phyloP scores from a whole-genome alignment of 108 stramenopile genomes.

The Discostella stelligeroides region DNA sequence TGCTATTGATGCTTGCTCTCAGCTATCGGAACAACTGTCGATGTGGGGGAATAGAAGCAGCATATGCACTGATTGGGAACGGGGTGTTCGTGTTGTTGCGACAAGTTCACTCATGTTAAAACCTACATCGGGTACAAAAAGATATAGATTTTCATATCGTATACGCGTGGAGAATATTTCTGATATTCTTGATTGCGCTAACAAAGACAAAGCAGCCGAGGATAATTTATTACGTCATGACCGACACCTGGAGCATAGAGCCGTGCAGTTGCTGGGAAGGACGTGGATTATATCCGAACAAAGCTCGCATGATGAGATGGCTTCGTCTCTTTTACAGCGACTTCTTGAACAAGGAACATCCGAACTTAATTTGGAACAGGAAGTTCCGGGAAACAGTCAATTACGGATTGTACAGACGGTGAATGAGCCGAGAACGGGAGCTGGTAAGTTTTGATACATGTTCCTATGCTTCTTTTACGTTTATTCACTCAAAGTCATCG shows the following conservation, averaged over 20 bases:
- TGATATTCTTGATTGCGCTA: conserved; percentile 13
- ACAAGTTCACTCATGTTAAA: conserved; percentile 33
- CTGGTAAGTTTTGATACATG: conserved; percentile 18
- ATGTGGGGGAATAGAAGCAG: conserved; percentile 38
- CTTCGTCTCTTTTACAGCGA: conserved; percentile 19
- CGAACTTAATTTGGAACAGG: background rate
- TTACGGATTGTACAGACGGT: conserved; percentile 22
- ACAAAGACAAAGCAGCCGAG: background rate
- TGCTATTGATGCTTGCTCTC: conserved; percentile 40
- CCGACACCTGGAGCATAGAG: conserved; percentile 5
- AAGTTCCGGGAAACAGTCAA: conserved; percentile 13
- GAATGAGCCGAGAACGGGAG: conserved; percentile 48
- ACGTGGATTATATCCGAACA: conserved; percentile 49
- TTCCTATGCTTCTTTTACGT: background rate
- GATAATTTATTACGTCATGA: background rate
- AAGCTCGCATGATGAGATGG: conserved; percentile 4
- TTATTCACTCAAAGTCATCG: background rate
- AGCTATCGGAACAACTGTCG: conserved; percentile 33
- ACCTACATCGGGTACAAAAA: background rate
- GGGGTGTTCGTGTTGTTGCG: conserved; percentile 43
- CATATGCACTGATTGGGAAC: conserved; percentile 27
- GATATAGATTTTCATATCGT: conserved; percentile 41
- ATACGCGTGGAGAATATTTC: conserved; percentile 52
- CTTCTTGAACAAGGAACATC: conserved; percentile 27
- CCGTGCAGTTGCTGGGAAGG: conserved; percentile 46